Base-by-base conservation (phyloP, 352 stramenopile species). In the Pythium phragmiticola region DNA sequence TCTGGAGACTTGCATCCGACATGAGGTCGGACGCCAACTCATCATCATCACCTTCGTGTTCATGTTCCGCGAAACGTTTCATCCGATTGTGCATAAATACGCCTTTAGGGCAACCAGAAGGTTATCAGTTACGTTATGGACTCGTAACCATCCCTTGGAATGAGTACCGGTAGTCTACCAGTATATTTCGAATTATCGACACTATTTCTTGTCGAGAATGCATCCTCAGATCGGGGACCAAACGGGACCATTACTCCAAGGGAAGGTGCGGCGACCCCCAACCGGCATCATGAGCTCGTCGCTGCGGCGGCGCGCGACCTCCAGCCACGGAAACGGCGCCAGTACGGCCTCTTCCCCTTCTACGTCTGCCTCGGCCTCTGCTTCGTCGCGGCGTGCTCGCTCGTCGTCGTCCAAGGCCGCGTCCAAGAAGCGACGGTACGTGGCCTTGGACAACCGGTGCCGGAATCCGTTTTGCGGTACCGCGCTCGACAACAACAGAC, bases 401-500 rank as follows among this genome's bases (percentile, higher is more conserved):
- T 12, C 51, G 4, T 41, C 59, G 6, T 26, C 48, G 37, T 14
- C 46, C 12, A 42, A 19, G 41, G 9, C 14, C 19, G 54, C 52
- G 17, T 57, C 60, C 39, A 61, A 60, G 51, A 67, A 61, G 19
- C 19, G 62, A 3, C 53, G 63, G 21, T 65, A 65, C 57, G 30
- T 61, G 23, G 63, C 51, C 17, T 17, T 60, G 7, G 55, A 57
- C 33, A 60, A 57, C 16, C 57, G 37, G 6, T 69, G 63, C 43
- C 55, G 42, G 26, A 90, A 88, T 45, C 82, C 76, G 23, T 89
- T 89, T 64, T 90, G 82, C 45, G 56, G 66, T n/a, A 42, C 68
- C 19, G 13, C 23, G 43, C 57, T 90, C 52, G 28, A 45, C 36
- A 90, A 81, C 63, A 69, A 69, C 26, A 70, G 73, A 37, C 64